Conservation (phyloP, 2,329 filamentous ascomycete genomes). For the Keithomyces neogunnii region DNA sequence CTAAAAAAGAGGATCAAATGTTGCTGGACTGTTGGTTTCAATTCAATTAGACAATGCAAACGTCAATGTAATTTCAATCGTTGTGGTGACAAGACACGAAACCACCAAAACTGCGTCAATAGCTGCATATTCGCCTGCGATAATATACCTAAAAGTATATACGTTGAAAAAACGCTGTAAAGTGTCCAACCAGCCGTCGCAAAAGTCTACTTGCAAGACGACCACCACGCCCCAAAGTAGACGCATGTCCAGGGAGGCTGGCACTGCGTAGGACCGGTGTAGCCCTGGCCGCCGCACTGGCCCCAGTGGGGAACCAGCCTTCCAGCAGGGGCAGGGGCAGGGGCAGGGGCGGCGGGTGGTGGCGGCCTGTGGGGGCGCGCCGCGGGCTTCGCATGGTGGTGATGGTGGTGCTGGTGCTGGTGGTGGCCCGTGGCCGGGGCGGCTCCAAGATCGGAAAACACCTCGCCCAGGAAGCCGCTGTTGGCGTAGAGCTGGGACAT, state of each 20-base stretch:
- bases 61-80: no score
- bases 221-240: conserved; percentile 13
- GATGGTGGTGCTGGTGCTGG: background rate
- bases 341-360: background rate
- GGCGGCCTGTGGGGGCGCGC: background rate
- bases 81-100: no score
- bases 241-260: conserved; percentile 15
- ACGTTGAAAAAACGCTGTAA: no score
- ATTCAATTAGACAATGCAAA: no score
- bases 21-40: no score
- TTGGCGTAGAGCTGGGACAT: conserved; percentile 53
- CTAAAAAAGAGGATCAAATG: no score
- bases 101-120: no score
- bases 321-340: conserved; percentile 8
- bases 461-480: conserved; percentile 41
- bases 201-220: conserved; percentile 8
- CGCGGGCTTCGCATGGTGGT: background rate
- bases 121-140: no score
- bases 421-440: background rate
- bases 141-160: no score
- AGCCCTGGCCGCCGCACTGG: conserved; percentile 16
- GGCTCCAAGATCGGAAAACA: conserved; percentile 26
- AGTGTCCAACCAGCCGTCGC: no score
- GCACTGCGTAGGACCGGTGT: conserved; percentile 14
- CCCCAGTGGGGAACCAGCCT: conserved; percentile 15